phyloP scores from a whole-genome alignment of 257 asterid genomes.

The Plectranthus barbatus region DNA sequence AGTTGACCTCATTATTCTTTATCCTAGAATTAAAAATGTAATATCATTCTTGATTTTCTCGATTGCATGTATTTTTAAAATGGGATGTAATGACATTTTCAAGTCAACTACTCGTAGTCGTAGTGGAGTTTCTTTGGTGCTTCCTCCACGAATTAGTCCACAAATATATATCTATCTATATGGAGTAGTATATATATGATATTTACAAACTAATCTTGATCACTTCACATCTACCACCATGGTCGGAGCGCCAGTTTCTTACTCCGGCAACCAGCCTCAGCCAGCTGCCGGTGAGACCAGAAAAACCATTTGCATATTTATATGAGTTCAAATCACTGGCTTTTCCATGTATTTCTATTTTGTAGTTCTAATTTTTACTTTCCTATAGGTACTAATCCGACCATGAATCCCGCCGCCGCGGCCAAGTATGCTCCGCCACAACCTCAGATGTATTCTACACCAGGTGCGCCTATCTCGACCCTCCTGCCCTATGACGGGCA shows the following conservation, averaged over 20 bases:
- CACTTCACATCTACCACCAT: conserved; percentile 14
- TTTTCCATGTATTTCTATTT: neutral
- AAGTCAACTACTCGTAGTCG: conserved; percentile 23
- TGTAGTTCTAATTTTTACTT: neutral
- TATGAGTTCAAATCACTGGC: neutral
- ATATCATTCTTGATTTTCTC: too few species aligned
- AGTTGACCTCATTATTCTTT: conserved; percentile 7
- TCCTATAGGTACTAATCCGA: neutral
- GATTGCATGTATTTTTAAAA: neutral
- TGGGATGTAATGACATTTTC: neutral
- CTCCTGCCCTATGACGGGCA: conserved; percentile 34
- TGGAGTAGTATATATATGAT: neutral
- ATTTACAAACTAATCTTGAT: neutral
- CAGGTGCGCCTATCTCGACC: conserved; percentile 31
- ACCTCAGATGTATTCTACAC: conserved; percentile 26
- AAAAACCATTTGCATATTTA: neutral
- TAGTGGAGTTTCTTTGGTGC: conserved; percentile 10
- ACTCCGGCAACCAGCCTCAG: conserved; percentile 36
- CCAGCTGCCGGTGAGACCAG: neutral
- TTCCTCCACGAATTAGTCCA: conserved; percentile 1
- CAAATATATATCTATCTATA: too few species aligned
- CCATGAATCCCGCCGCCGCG: neutral
- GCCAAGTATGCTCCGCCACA: conserved; percentile 16
- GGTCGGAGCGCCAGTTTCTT: conserved; percentile 48
- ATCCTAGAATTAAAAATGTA: neutral